Conservation (phyloP, 768 basidiomycete species). For the Suillus subaureus region DNA sequence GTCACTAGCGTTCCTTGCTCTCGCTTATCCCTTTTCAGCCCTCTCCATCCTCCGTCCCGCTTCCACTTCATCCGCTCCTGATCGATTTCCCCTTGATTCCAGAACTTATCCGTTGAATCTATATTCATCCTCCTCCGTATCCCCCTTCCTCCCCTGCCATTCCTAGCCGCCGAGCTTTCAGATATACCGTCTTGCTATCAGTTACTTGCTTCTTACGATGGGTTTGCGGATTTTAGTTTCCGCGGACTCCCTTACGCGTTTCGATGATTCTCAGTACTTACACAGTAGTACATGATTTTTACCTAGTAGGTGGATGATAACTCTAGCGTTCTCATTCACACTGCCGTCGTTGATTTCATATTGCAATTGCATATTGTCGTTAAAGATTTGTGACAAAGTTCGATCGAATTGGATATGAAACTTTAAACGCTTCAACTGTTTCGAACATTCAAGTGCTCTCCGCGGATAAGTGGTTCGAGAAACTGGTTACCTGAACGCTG, state of each 20-base stretch:
- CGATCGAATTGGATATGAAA: not conserved
- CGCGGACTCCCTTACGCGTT: constrained; percentile 23
- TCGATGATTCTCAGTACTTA: constrained; percentile 20
- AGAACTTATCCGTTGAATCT: not conserved
- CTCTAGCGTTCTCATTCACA: not conserved
- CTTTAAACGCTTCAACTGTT: not conserved
- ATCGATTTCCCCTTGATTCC: not conserved
- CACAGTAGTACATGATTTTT: constrained; percentile 5
- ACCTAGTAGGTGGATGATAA: constrained; percentile 29
- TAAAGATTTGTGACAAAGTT: not conserved
- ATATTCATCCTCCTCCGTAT: not conserved
- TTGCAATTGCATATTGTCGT: not conserved
- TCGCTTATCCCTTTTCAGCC: constrained; percentile 14
- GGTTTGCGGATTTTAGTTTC: constrained; percentile 34
- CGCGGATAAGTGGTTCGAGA: not conserved
- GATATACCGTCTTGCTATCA: constrained; percentile 1
- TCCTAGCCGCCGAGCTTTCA: not conserved
- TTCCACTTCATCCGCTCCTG: not conserved
- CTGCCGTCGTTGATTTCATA: not conserved
- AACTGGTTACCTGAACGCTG: not conserved
- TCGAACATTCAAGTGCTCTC: not conserved
- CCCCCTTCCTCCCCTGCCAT: not conserved
- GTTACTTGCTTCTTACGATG: not conserved
- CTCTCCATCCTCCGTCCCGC: constrained; percentile 7
- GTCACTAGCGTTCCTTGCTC: constrained; percentile 16